Evolutionary conservation across 352 stramenopile species (phyloP), one percentile per base, ranked within the genome.

Genomic region (Phytophthora citricola): DNA sequence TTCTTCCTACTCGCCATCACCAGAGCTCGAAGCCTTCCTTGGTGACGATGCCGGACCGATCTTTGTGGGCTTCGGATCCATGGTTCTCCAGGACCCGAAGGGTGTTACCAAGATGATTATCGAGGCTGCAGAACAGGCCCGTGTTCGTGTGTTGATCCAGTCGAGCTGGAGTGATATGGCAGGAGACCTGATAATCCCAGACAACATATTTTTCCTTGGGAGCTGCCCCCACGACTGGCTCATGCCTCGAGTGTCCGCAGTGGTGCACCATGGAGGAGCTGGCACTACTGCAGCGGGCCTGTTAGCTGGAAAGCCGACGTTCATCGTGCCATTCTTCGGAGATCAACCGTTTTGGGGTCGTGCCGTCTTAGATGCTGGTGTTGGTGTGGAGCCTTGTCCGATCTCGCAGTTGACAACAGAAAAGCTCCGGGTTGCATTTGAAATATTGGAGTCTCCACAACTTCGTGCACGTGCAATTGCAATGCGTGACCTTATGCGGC

Each of bases 281-380:
- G 94, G 94, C 15, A 98, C 95, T 29, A 97, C 93, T 15, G 93
- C 93, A 17, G 91, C 92, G 0, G 95, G 93, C 11, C 71, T 98
- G 2, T 54, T 95, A 38, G 90, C 89, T 43, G 93, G 92, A 0
- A 95, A 98, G 47, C 94, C 95, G 1, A 98, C 93, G 6, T 93
- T 98, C 55, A 91, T 98, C 12, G 94, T 95, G 53, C 95, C 95
- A 6, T 98, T 98, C 57, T 98, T 98, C 67, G 92, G 91, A 22
- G 95, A 98, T 66, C 95, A 98, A 66, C 89, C 83, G 29, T 98
- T 98, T 66, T 98, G 95, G 95, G 93, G 92, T 1, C 81, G 92
- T 46, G 92, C 94, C 8, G 89, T 97, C 0, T 61, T 90, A 38
- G 81, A 80, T 0, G 79, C 84, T 36, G 91, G 90, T 29, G 91